Evolutionary conservation across 208 protist genomes (phyloP).

Genomic region (Wallacemonas rigidus): DNA sequence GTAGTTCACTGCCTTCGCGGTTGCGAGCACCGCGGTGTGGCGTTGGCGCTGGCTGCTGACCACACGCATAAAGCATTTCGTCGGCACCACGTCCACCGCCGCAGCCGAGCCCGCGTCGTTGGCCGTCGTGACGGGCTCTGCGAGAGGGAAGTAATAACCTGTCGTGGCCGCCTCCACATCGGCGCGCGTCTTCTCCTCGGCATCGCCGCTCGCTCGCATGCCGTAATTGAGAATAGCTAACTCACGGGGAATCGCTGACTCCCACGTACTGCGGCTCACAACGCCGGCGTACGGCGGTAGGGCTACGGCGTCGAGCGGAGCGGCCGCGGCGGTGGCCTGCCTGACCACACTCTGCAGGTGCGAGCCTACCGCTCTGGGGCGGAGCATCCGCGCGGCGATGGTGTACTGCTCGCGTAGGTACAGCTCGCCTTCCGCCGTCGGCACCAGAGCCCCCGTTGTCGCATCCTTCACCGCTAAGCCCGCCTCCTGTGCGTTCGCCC

Average conservation of each 20-base stretch:
- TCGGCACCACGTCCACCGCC: constrained; percentile 32
- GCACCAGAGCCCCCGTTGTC: constrained; percentile 14
- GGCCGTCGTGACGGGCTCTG: constrained; percentile 28
- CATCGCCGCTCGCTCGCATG: background rate
- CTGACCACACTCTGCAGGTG: constrained; percentile 41
- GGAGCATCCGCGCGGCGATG: constrained; percentile 55
- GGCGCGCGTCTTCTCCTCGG: background rate
- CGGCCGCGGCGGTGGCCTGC: constrained; percentile 20
- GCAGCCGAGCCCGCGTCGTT: background rate
- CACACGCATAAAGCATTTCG: constrained; percentile 77
- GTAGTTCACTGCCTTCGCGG: constrained; percentile 71
- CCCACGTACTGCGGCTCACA: constrained; percentile 3
- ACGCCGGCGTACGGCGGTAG: background rate
- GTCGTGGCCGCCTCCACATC: constrained; percentile 18
- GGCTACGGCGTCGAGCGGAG: background rate
- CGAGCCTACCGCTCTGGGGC: constrained; percentile 13
- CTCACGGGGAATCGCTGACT: constrained; percentile 11
- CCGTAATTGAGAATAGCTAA: constrained; percentile 9
- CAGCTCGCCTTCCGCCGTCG: constrained; percentile 52
- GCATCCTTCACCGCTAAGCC: constrained; percentile 32
- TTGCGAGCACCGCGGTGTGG: constrained; percentile 55
- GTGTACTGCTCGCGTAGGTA: constrained; percentile 83
- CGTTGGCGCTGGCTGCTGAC: constrained; percentile 67
- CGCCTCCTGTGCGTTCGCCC: constrained; percentile 58
- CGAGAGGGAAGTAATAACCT: constrained; percentile 36